A percentile compares a stretch with the other conserved stretches of the same genome.
Conservation (phyloP, 768 basidiomycete species). For the Tricholoma bakamatsutake region DNA sequence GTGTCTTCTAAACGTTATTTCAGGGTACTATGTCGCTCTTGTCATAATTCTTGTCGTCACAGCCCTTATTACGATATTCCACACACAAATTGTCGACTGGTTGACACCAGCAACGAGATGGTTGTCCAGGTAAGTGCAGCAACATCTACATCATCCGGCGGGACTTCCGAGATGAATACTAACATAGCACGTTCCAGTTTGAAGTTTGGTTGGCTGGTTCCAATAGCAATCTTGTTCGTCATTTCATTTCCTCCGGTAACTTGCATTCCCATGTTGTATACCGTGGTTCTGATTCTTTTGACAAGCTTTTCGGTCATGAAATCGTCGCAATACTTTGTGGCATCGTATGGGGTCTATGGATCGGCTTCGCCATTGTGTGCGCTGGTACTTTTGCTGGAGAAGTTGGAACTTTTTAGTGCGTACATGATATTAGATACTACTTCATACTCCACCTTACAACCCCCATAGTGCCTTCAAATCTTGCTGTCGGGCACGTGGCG, state of each 20-base stretch:
- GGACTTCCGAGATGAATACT: not conserved
- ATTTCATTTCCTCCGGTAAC: constrained; percentile 79
- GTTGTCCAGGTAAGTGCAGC: constrained; percentile 49
- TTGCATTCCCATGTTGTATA: not conserved
- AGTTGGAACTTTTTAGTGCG: constrained; percentile 83
- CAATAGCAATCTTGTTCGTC: constrained; percentile 76
- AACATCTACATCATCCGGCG: constrained; percentile 7
- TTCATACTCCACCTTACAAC: not conserved
- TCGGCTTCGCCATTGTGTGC: constrained; percentile 81
- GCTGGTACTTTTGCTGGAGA: constrained; percentile 84
- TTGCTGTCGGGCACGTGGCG: constrained; percentile 67
- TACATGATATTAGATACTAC: not conserved
- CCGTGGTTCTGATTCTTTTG: not conserved
- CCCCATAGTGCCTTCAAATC: constrained; percentile 74
- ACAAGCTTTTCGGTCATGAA: constrained; percentile 85
- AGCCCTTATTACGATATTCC: constrained; percentile 53
- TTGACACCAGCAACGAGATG: constrained; percentile 60
- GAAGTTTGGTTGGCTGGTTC: constrained; percentile 64
- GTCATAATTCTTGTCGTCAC: constrained; percentile 42
- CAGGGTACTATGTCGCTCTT: constrained; percentile 48
- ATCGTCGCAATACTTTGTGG: constrained; percentile 86
- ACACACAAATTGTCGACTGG: constrained; percentile 67
- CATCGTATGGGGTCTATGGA: constrained; percentile 84
- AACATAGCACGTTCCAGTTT: constrained; percentile 27
- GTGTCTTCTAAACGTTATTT: not conserved